phyloP scores from a whole-genome alignment of 345 rosid species.

The Salix udensis region DNA sequence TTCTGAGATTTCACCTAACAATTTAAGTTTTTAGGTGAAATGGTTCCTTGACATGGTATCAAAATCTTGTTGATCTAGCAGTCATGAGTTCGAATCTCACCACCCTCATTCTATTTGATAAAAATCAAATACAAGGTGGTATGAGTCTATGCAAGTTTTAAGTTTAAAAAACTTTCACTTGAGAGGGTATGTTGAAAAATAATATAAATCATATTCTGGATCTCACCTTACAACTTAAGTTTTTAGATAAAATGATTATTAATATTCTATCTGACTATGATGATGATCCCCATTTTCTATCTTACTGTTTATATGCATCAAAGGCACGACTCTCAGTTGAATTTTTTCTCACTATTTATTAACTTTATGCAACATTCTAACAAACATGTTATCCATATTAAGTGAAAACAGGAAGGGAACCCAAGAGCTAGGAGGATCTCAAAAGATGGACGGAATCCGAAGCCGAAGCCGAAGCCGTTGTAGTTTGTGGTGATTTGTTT shows the following conservation, averaged over 20 bases:
- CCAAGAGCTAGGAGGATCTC: slow-evolving; percentile 74
- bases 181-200: too few relatives aligned
- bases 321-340: slow-evolving; percentile 45
- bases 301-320: slow-evolving; percentile 67
- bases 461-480: slow-evolving; percentile 46
- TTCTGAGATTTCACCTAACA: rapidly evolving
- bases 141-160: too few relatives aligned
- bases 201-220: too few relatives aligned
- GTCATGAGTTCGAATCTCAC: too few relatives aligned
- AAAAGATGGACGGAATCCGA: slow-evolving; percentile 28
- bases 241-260: too few relatives aligned
- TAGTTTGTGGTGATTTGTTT: slow-evolving; percentile 7
- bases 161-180: rapidly evolving
- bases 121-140: too few relatives aligned
- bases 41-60: too few relatives aligned
- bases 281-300: slow-evolving; percentile 87
- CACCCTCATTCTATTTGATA: too few relatives aligned
- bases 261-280: slow-evolving; percentile 42
- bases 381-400: slow-evolving; percentile 15
- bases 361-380: slow-evolving; percentile 13
- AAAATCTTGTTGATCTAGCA: rapidly evolving
- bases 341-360: too few relatives aligned
- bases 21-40: too few relatives aligned
- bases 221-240: too few relatives aligned
- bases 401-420: slow-evolving; percentile 73